Conservation (phyloP, 2,329 filamentous ascomycete species). For the Trematosphaeria pertusa region DNA sequence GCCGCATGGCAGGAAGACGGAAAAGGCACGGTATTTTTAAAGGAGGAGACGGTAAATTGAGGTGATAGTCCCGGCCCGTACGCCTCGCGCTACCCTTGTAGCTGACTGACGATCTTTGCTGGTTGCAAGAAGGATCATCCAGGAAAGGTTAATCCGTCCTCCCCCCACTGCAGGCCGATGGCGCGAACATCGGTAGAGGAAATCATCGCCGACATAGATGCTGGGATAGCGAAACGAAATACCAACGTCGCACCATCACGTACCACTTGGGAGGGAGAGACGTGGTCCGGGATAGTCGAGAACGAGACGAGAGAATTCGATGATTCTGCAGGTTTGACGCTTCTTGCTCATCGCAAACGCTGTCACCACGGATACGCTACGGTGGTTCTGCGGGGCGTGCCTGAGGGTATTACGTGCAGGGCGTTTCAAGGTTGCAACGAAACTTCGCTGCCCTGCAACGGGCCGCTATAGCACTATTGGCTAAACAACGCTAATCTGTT, state of each 20-base stretch:
- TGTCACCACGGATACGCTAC: background rate
- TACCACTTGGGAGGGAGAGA: too few relatives aligned
- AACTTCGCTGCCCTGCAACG: too few relatives aligned
- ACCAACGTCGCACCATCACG: too few relatives aligned
- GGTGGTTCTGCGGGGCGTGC: background rate
- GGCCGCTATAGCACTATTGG: too few relatives aligned
- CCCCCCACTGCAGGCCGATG: background rate
- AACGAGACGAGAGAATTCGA: too few relatives aligned
- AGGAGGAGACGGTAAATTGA: background rate
- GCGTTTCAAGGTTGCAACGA: slow-evolving; percentile 5
- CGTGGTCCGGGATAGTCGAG: too few relatives aligned
- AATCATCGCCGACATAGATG: too few relatives aligned
- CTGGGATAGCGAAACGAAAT: too few relatives aligned
- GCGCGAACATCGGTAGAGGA: too few relatives aligned
- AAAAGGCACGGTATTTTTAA: slow-evolving; percentile 2
- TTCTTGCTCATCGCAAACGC: too few relatives aligned
- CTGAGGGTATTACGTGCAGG: background rate
- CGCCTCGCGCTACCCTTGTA: slow-evolving; percentile 1
- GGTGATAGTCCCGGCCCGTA: slow-evolving; percentile 2
- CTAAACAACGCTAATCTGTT: background rate
- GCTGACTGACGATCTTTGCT: slow-evolving; percentile 10
- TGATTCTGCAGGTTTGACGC: too few relatives aligned
- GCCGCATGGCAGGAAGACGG: background rate
- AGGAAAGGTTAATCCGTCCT: background rate
- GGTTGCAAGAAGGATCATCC: background rate